These are phyloP conservation scores for Echinosophora koreensis DNA, from an alignment of 306 rosid species.

Conservation along the genomic window DNA sequence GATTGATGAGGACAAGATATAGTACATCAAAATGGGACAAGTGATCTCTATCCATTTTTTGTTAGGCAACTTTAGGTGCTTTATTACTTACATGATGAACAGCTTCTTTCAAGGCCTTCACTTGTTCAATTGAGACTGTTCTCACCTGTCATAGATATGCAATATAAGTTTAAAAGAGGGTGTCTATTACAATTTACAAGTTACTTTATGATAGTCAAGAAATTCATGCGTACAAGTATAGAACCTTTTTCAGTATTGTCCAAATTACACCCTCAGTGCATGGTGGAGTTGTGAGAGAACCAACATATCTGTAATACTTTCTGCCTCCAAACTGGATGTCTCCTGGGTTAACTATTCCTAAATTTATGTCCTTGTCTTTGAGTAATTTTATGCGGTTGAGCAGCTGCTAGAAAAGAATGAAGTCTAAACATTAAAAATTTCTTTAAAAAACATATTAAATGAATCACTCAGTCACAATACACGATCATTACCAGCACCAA, in stretches of 20 bases:
- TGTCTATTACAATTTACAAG: neutral
- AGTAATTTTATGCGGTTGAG: constrained; percentile 48
- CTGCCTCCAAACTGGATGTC: constrained; percentile 62
- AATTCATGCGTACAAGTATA: neutral
- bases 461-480: neutral
- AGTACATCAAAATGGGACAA: too few species aligned
- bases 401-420: constrained; percentile 49
- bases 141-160: constrained; percentile 56
- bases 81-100: constrained; percentile 66
- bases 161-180: neutral
- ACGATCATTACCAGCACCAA: neutral
- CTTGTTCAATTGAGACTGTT: constrained; percentile 72
- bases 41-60: too few species aligned
- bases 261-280: constrained; percentile 83
- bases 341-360: constrained; percentile 66
- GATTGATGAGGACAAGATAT: too few species aligned
- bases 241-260: constrained; percentile 72
- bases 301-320: constrained; percentile 79
- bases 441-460: neutral
- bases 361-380: constrained; percentile 52
- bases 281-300: constrained; percentile 84
- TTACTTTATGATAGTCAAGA: neutral
- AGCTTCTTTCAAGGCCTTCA: constrained; percentile 56
- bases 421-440: neutral
- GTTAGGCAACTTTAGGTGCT: neutral